Conservation (phyloP, 2,329 filamentous ascomycete species). For the Cladosporium sp. region DNA sequence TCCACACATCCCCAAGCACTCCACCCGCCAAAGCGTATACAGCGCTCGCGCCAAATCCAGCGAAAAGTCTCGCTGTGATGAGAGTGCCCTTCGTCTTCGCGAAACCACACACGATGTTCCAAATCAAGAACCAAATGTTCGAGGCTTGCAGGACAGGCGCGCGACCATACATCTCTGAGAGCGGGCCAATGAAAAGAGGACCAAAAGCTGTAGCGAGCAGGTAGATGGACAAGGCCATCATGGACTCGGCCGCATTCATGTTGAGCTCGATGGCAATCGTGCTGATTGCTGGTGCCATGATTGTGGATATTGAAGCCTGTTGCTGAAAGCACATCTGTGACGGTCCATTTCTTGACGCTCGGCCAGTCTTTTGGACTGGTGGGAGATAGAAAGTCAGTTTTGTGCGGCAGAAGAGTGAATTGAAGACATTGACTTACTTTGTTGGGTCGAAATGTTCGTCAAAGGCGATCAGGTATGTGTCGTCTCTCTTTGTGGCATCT, state of each 20-base stretch:
- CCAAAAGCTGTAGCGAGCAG: conserved; percentile 36
- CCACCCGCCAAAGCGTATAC: conserved; percentile 36
- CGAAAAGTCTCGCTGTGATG: conserved; percentile 36
- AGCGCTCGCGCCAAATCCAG: conserved; percentile 36
- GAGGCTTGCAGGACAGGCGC: conserved; percentile 32
- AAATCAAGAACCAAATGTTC: conserved; percentile 35
- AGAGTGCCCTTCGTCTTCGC: conserved; percentile 28
- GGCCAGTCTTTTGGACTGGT: conserved; percentile 46
- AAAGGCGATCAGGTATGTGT: conserved; percentile 2
- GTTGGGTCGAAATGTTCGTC: neutral
- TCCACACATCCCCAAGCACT: conserved; percentile 52
- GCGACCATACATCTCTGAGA: conserved; percentile 35
- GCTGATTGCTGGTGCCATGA: conserved; percentile 34
- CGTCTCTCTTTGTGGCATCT: neutral
- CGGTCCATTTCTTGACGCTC: conserved; percentile 40
- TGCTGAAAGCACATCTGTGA: conserved; percentile 39
- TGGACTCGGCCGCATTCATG: conserved; percentile 20
- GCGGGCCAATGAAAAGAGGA: conserved; percentile 33
- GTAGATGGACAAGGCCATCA: conserved; percentile 34
- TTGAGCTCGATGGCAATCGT: conserved; percentile 27
- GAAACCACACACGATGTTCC: conserved; percentile 36
- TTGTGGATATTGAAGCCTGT: conserved; percentile 39
- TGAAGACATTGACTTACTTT: conserved; percentile 3
- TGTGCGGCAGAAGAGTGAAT: neutral
- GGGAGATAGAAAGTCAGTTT: conserved; percentile 17